phyloP scores from a whole-genome alignment of 768 basidiomycete genomes.

The Cyclocybe cylindracea region DNA sequence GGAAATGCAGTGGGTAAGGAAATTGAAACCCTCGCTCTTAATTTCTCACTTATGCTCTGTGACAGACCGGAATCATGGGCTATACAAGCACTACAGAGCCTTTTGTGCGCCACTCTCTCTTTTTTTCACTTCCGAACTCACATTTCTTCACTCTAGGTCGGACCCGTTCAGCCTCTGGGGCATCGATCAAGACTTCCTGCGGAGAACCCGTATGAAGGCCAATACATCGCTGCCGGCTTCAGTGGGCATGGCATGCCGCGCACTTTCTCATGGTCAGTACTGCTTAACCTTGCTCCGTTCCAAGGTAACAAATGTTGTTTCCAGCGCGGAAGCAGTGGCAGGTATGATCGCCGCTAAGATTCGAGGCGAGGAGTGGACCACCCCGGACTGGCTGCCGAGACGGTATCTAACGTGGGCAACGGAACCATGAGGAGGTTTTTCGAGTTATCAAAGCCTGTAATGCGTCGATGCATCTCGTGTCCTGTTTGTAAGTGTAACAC shows the following conservation, averaged over 20 bases:
- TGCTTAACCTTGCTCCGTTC: neutral
- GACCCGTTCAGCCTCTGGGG: constrained; percentile 47
- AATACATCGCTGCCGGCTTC: constrained; percentile 74
- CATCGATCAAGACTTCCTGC: constrained; percentile 3
- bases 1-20: constrained; percentile 81
- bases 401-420: constrained; percentile 44
- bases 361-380: constrained; percentile 41
- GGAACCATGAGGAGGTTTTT: neutral
- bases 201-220: constrained; percentile 43
- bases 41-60: neutral
- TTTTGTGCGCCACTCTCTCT: constrained; percentile 49
- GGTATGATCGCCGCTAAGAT: constrained; percentile 59
- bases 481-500: no score
- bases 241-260: constrained; percentile 83
- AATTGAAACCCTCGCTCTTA: neutral
- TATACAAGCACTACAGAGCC: constrained; percentile 64
- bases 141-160: constrained; percentile 45
- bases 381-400: constrained; percentile 65
- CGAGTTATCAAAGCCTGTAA: neutral
- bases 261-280: constrained; percentile 63
- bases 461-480: no score
- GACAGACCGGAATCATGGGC: constrained; percentile 83
- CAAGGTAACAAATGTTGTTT: neutral
- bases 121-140: neutral
- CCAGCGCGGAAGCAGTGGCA: constrained; percentile 62